Evolutionary conservation across 108 stramenopile genomes (phyloP), one percentile per base, ranked within the genome.

Genomic region (Pseudonitzschia multistriata): DNA sequence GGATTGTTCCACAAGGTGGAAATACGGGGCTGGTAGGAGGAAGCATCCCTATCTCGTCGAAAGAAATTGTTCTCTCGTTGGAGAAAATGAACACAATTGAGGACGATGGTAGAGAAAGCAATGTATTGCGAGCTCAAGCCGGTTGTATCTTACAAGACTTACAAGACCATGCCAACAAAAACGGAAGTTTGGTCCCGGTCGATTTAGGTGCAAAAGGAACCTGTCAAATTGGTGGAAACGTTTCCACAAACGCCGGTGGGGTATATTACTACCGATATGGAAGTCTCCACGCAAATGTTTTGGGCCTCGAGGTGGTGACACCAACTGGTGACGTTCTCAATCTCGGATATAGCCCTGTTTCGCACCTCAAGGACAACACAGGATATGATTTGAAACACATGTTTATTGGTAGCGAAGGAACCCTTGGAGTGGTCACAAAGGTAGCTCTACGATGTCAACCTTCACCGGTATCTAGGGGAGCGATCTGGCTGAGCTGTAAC

Each of bases 1-100:
- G 88, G 0, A 82, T 99, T 5, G 96, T 97, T 15, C 91, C 97
- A 0, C 97, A 97, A 68, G 97, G 90, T 29, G 98, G 98, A 30
- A 98, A 98, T 55, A 98, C 98, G 17, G 94, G 97, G 0, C 73
- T 99, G 17, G 97, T 97, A 3, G 97, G 98, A 15, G 98, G 97
- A 7, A 75, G 85, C 60, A 88, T 97, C 0, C 45, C 49, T 3
- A 64, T 71, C 21, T 30, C 39, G n/a, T 33, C 33, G n/a, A 11
- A 30, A 36, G 96, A 98, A 78, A 74, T 99, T 56, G 74, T 99
- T 56, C 71, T 99, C 3, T 86, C 83, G 5, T 19, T 81, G 45
- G 67, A 75, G 50, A 68, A 63, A 42, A 70, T 91, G 50, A 82
- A 90, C 67, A 56, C 72, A n/a, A 88, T 99, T 82, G 83, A 91